Base-by-base conservation (phyloP, 257 asterid genomes). In the Cordia subcordata region DNA sequence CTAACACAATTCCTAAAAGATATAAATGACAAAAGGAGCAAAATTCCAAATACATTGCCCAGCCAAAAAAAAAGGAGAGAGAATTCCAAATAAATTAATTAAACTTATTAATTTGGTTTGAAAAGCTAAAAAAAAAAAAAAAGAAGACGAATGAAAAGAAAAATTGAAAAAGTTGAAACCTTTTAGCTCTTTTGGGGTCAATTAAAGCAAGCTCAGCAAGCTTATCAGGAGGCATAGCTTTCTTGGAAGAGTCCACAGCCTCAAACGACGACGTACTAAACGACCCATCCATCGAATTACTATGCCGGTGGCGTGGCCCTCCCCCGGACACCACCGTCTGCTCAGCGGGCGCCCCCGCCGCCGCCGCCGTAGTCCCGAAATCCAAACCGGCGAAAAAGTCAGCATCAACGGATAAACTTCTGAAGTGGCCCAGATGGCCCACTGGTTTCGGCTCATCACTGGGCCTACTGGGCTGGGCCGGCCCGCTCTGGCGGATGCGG, bases 111-210 rank as follows among this genome's bases (percentile, higher is more conserved):
- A 40, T 27, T 32, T n/a, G 17, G 11, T 60, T 11, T 21, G 19
- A 22, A n/a, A n/a, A 18, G 10, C 47, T 19, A 17, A 49, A 18
- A 20, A 5, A 11, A 21, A 12, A 8, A 1, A 32, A 15, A 67
- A 14, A n/a, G n/a, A n/a, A n/a, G n/a, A n/a, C n/a, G n/a, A n/a
- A n/a, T n/a, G n/a, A n/a, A n/a, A 33, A 33, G 10, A 22, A 50
- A n/a, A 37, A 10, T 0, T 1, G 49, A n/a, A 56, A 61, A 65
- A 70, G 37, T 53, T 56, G 27, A 55, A 70, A 88, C 98, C 98
- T 85, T 67, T 92, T 92, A 1, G 98, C 98, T 71, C 90, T 82
- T 69, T 81, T 88, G 33, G 98, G 98, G 79, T 92, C 96, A 64
- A 85, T 76, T 76, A 86, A 58, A 0, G 98, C 79, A 37, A 92